phyloP scores from a whole-genome alignment of 2,329 filamentous ascomycete species.

The Colletotrichum paranaense region DNA sequence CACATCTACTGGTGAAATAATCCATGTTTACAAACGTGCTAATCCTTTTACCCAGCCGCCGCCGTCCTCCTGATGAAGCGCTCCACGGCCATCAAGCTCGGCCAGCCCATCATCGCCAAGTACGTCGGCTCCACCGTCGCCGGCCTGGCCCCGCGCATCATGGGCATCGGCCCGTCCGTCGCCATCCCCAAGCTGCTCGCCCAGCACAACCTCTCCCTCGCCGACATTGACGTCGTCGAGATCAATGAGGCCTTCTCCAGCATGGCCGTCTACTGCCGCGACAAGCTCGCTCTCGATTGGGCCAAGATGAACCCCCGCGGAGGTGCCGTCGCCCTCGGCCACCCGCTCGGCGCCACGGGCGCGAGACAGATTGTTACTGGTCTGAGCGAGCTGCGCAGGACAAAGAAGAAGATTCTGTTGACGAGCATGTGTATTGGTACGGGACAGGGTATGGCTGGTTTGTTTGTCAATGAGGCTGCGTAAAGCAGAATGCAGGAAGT shows the following conservation, averaged over 20 bases:
- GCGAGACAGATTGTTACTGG: constrained; percentile 89
- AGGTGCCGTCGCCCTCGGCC: constrained; percentile 85
- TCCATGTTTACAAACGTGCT: neutral
- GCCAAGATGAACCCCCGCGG: constrained; percentile 85
- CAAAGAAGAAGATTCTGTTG: constrained; percentile 89
- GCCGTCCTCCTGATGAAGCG: constrained; percentile 95
- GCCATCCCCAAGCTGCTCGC: constrained; percentile 85
- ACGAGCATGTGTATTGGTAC: constrained; percentile 90
- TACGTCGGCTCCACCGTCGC: constrained; percentile 93
- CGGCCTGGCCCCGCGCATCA: constrained; percentile 91
- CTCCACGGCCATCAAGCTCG: constrained; percentile 85
- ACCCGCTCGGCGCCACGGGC: constrained; percentile 84
- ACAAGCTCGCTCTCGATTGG: constrained; percentile 76
- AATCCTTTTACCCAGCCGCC: constrained; percentile 65
- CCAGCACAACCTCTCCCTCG: constrained; percentile 80
- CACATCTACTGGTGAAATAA: neutral
- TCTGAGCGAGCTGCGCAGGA: constrained; percentile 83
- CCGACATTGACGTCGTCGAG: constrained; percentile 91
- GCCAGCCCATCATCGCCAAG: constrained; percentile 93
- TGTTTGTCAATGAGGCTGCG: constrained; percentile 69
- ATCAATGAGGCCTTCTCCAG: constrained; percentile 98
- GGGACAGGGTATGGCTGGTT: constrained; percentile 75
- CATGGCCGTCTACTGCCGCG: constrained; percentile 94
- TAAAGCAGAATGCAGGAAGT: neutral
- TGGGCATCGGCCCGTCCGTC: constrained; percentile 89